These are phyloP conservation scores for Ganoderma lingzhi DNA, from an alignment of 1,284 basidiomycete genomes.

Conservation along the genomic window DNA sequence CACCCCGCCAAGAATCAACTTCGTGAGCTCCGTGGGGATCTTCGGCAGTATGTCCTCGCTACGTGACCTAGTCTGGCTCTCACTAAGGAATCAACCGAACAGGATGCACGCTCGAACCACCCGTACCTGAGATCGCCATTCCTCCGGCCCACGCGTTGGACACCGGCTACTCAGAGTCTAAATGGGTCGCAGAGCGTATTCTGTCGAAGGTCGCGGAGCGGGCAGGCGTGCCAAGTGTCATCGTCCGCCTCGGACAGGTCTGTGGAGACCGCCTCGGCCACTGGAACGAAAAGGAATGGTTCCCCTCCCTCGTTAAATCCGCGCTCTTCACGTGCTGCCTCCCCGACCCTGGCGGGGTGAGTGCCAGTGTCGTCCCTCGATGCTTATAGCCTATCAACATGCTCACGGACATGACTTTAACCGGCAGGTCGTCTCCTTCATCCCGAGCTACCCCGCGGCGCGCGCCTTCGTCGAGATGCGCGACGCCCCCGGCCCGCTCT, in stretches of 20 bases:
- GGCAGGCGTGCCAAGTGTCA: conserved; percentile 37
- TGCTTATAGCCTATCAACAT: conserved; percentile 4
- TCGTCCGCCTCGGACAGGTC: conserved; percentile 55
- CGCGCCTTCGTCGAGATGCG: conserved; percentile 35
- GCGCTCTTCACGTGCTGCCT: conserved; percentile 39
- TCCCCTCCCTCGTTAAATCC: conserved; percentile 50
- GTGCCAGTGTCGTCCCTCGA: conserved; percentile 2
- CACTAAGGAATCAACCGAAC: background rate
- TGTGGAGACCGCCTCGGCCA: conserved; percentile 47
- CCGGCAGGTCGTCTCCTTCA: conserved; percentile 33
- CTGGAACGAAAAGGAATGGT: conserved; percentile 55
- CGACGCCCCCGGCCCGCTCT: conserved; percentile 20
- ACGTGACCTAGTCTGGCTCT: background rate
- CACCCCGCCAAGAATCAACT: conserved; percentile 38
- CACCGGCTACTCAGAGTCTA: conserved; percentile 49
- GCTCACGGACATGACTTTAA: background rate
- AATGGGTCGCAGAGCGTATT: conserved; percentile 49
- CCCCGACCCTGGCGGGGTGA: conserved; percentile 35
- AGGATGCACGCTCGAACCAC: conserved; percentile 20
- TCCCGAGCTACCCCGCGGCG: conserved; percentile 35
- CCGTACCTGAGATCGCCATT: conserved; percentile 26
- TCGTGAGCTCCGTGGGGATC: conserved; percentile 44
- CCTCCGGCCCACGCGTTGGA: conserved; percentile 40
- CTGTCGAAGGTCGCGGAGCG: conserved; percentile 32
- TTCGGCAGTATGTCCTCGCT: conserved; percentile 27